These are phyloP conservation scores for Tetrapisispora namnaoensis DNA, from an alignment of 805 yeast genomes.

Conservation along the genomic window DNA sequence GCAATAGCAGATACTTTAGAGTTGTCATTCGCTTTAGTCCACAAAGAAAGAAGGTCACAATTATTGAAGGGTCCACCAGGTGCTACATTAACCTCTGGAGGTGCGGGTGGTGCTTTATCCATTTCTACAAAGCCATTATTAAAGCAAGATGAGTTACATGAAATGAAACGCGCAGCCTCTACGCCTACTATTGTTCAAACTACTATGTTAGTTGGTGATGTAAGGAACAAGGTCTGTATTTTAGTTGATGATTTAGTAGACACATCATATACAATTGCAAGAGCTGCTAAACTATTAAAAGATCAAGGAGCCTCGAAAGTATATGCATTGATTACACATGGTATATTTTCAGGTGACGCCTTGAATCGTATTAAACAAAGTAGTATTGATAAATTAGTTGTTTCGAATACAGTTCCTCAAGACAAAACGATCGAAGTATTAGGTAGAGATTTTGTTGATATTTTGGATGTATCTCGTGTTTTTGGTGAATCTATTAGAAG, in stretches of 20 bases:
- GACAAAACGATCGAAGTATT: constrained; percentile 40
- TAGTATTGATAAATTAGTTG: constrained; percentile 72
- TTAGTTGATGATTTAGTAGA: constrained; percentile 89
- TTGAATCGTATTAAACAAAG: constrained; percentile 55
- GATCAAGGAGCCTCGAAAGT: constrained; percentile 88
- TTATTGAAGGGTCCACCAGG: constrained; percentile 30
- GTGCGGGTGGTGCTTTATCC: constrained; percentile 20
- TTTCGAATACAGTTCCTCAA: constrained; percentile 91
- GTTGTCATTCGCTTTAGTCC: constrained; percentile 86
- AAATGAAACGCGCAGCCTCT: constrained; percentile 8
- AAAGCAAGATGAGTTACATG: constrained; percentile 14
- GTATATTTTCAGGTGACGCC: constrained; percentile 89
- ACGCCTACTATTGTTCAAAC: constrained; percentile 45
- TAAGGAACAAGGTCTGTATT: constrained; percentile 76
- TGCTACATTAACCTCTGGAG: constrained; percentile 24
- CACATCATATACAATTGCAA: constrained; percentile 80
- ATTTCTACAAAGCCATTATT: constrained; percentile 15
- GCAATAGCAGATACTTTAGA: constrained; percentile 85
- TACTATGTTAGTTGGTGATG: constrained; percentile 95
- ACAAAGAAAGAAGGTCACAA: constrained; percentile 72
- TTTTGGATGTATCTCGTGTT: constrained; percentile 77
- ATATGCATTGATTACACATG: constrained; percentile 85
- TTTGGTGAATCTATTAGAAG: constrained; percentile 94
- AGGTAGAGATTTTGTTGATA: constrained; percentile 54
- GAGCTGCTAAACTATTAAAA: constrained; percentile 86